These are phyloP conservation scores for Phascolomyces articulosus DNA, from an alignment of 371 early-diverging fungal species.

Conservation along the genomic window DNA sequence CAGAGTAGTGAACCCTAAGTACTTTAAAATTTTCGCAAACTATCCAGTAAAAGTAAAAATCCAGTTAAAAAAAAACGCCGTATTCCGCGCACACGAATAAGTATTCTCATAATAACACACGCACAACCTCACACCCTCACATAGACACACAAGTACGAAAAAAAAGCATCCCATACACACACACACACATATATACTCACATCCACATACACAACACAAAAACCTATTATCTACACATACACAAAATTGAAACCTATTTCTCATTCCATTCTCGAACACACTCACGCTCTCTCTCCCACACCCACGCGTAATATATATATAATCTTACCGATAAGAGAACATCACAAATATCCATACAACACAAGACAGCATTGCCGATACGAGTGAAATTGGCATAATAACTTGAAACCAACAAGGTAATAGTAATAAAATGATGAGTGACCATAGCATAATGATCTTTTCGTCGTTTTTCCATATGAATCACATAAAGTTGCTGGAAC, in stretches of 20 bases:
- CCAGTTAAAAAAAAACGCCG: background rate
- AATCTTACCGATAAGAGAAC: conserved; percentile 68
- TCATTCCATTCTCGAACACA: background rate
- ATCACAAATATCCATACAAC: conserved; percentile 84
- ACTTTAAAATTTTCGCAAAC: conserved; percentile 79
- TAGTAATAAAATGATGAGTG: conserved; percentile 83
- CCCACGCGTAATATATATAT: background rate
- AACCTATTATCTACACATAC: background rate
- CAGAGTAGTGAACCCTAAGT: conserved; percentile 56
- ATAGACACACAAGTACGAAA: background rate
- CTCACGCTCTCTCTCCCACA: background rate
- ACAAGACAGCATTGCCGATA: conserved; percentile 83
- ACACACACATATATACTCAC: background rate
- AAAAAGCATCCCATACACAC: conserved; percentile 1
- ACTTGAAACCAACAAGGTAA: conserved; percentile 64
- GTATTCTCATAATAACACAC: background rate
- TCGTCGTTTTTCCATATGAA: conserved; percentile 77
- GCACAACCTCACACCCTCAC: background rate
- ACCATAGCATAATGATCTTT: conserved; percentile 82
- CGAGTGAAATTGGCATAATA: conserved; percentile 77
- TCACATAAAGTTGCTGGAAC: conserved; percentile 73
- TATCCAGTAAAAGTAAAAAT: conserved; percentile 16
- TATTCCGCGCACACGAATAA: no score
- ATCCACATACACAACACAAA: background rate
- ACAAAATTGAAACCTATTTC: background rate